Evolutionary conservation across 352 stramenopile species (phyloP).

Genomic region (Phytophthora boehmeriae): DNA sequence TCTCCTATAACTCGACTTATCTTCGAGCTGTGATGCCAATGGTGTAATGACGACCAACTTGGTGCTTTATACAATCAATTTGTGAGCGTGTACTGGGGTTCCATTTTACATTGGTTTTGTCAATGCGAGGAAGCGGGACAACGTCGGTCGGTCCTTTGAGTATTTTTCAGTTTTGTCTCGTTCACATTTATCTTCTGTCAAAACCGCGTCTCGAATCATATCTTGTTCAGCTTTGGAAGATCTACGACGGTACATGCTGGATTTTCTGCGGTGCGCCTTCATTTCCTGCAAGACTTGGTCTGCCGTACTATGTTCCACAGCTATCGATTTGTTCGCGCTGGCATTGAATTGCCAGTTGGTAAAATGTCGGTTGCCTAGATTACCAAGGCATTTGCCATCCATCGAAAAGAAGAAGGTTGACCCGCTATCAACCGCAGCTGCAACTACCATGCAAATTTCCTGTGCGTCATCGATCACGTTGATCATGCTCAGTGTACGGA

Average conservation of each 20-base stretch:
- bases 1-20: conserved; percentile 24
- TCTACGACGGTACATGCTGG: neutral
- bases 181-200: neutral
- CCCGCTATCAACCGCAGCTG: conserved; percentile 37
- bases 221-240: conserved; percentile 12
- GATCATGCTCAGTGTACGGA: conserved; percentile 27
- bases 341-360: conserved; percentile 11
- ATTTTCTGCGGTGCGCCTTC: conserved; percentile 2
- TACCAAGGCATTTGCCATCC: conserved; percentile 35
- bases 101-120: conserved; percentile 19
- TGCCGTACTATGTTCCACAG: neutral
- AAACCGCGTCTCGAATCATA: conserved; percentile 3
- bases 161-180: conserved; percentile 2
- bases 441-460: conserved; percentile 18
- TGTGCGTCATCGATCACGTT: neutral
- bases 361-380: conserved; percentile 18
- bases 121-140: conserved; percentile 27
- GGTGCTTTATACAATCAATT: too few species aligned
- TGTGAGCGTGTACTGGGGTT: neutral
- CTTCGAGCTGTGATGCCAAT: neutral
- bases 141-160: conserved; percentile 13
- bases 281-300: conserved; percentile 9
- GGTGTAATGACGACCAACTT: neutral
- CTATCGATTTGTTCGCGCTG: neutral
- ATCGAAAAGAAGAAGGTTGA: conserved; percentile 41